Evolutionary conservation across 257 asterid genomes (phyloP).

Genomic region (Marsdenia floribunda): DNA sequence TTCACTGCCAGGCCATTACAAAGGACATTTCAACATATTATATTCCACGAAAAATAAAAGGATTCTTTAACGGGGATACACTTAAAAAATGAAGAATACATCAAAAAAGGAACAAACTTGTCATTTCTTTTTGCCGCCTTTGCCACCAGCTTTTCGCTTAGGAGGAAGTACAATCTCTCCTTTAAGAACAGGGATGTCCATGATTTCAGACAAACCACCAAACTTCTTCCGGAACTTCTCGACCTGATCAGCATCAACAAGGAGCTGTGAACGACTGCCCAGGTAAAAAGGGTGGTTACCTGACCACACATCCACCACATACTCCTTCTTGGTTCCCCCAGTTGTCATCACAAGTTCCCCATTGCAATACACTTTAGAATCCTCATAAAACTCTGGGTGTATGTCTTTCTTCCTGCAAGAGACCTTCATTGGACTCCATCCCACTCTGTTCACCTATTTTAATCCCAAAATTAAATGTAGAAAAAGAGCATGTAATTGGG

Average conservation of each 20-base stretch:
- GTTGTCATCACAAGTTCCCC: constrained; percentile 95
- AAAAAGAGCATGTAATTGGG: neutral
- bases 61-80: neutral
- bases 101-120: neutral
- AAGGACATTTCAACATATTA: neutral
- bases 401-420: constrained; percentile 87
- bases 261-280: constrained; percentile 59
- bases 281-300: constrained; percentile 94
- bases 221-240: constrained; percentile 79
- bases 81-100: neutral
- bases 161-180: constrained; percentile 93
- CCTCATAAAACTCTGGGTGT: constrained; percentile 74
- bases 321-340: constrained; percentile 90
- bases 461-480: neutral
- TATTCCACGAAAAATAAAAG: neutral
- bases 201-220: constrained; percentile 48
- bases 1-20: neutral
- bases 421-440: constrained; percentile 45
- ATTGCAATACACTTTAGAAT: constrained; percentile 84
- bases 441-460: constrained; percentile 45
- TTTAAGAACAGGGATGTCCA: constrained; percentile 87
- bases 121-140: constrained; percentile 64
- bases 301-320: constrained; percentile 93
- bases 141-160: constrained; percentile 46
- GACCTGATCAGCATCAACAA: constrained; percentile 77